These are phyloP conservation scores for Gigaspora rosea DNA, from an alignment of 192 early-diverging fungal species.

Conservation along the genomic window DNA sequence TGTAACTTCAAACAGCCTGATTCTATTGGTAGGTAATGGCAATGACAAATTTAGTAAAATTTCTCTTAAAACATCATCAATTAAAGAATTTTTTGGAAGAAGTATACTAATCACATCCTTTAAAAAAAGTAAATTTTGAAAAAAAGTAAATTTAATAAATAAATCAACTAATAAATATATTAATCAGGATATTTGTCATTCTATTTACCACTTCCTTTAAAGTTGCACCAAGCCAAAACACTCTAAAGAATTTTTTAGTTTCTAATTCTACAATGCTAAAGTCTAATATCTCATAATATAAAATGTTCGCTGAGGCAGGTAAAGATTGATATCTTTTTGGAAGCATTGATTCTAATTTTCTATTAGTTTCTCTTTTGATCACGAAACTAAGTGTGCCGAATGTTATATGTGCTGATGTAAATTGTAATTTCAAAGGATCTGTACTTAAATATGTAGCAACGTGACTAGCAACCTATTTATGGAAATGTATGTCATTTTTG, in stretches of 20 bases:
- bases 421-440: conserved; percentile 69
- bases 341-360: conserved; percentile 46
- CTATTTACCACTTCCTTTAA: conserved; percentile 68
- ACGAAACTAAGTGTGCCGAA: conserved; percentile 35
- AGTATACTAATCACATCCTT: conserved; percentile 60
- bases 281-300: conserved; percentile 87
- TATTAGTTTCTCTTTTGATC: conserved; percentile 37
- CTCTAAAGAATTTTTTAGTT: conserved; percentile 68
- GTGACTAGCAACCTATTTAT: not conserved
- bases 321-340: conserved; percentile 24
- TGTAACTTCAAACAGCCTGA: conserved; percentile 63
- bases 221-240: conserved; percentile 65
- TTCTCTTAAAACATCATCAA: conserved; percentile 52
- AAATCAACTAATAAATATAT: too few species aligned
- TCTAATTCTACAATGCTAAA: conserved; percentile 82
- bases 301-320: conserved; percentile 38
- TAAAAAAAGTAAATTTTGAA: too few species aligned
- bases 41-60: conserved; percentile 54
- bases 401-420: conserved; percentile 49
- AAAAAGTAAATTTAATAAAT: too few species aligned
- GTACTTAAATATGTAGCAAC: not conserved
- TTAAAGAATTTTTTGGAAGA: conserved; percentile 60
- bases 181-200: conserved; percentile 38
- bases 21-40: conserved; percentile 40
- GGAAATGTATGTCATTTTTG: not conserved